Evolutionary conservation across 1,284 basidiomycete species (phyloP), one percentile per base, ranked within the genome.

Genomic region (Hymenochaete sp.): DNA sequence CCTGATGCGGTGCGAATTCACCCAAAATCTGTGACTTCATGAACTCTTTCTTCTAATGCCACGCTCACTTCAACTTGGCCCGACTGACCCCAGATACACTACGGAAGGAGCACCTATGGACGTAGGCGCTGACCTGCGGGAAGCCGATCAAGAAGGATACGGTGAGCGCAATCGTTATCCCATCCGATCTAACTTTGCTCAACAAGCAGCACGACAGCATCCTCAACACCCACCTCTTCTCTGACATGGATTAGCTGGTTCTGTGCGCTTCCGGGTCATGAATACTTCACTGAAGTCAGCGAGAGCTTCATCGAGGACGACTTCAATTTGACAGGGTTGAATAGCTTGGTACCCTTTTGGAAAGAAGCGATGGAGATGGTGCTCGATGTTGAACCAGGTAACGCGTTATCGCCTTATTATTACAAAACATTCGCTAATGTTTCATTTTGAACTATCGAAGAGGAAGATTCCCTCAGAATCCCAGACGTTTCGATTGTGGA

Each of bases 341-440:
- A 93, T 61, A 77, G 80, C 14, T 84, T 97, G 74, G 93, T 98
- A 25, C 85, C 96, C 7, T 99, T 98, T 62, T 99, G 96, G 91
- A 93, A 97, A 65, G 96, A 98, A 64, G 96, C 96, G 22, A 84
- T 99, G 79, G 96, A 99, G 69, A 99, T 99, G 96, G 93, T 98
- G n/a, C 68, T 99, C 50, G 96, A 99, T 65, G 95, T 98, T 43
- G 96, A 99, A 68, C 91, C 96, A 68, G 92, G 92, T 93, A 64
- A 62, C 81, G 62, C 44, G 52, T 57, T 24, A 18, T 10, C 18
- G 24, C 3, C 11, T 5, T 36, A 18, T 18, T 42, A 11, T 28
- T 49, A 44, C 49, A 52, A n/a, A n/a, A n/a, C n/a, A 42, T 51
- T 52, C 44, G 45, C 41, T 38, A 36, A 38, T 27, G 13, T 27